These are phyloP conservation scores for Ascochyta koolunga DNA, from an alignment of 2,329 filamentous ascomycete genomes.

Conservation along the genomic window DNA sequence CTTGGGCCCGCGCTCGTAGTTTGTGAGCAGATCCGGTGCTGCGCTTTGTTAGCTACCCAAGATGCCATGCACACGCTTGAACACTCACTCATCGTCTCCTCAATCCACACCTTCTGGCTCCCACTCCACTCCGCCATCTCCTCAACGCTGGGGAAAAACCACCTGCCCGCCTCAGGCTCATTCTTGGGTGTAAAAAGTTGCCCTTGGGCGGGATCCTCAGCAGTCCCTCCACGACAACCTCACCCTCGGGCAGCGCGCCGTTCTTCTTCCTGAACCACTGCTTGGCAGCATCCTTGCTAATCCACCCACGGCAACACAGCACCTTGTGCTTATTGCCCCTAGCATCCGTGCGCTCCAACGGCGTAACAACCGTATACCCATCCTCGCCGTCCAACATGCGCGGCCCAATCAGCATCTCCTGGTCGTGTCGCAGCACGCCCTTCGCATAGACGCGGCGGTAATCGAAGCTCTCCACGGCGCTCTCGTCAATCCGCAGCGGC, in stretches of 20 bases:
- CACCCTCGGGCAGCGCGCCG: constrained; percentile 69
- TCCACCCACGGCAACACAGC: constrained; percentile 91
- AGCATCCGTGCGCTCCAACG: constrained; percentile 73
- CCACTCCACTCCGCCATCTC: constrained; percentile 87
- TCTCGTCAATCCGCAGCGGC: constrained; percentile 79
- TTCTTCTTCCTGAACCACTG: constrained; percentile 63
- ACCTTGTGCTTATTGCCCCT: constrained; percentile 63
- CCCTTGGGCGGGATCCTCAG: constrained; percentile 92
- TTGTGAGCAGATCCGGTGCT: constrained; percentile 80
- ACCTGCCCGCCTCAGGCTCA: constrained; percentile 78
- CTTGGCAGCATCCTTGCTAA: constrained; percentile 73
- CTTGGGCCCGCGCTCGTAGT: constrained; percentile 75
- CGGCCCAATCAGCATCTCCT: constrained; percentile 95
- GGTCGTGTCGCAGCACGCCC: constrained; percentile 80
- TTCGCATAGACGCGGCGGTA: constrained; percentile 81
- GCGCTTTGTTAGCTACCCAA: constrained; percentile 37
- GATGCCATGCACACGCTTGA: not conserved
- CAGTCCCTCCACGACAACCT: constrained; percentile 82
- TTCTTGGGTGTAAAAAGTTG: constrained; percentile 98
- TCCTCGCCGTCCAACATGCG: constrained; percentile 87
- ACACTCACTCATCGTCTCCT: constrained; percentile 84
- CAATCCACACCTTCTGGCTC: constrained; percentile 90
- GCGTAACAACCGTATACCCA: constrained; percentile 90
- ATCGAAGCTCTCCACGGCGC: constrained; percentile 87
- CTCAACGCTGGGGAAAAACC: constrained; percentile 92